A percentile compares a stretch with the other conserved stretches of the same genome.
Conservation (phyloP, 1,284 basidiomycete species). For the Caloboletus firmus region DNA sequence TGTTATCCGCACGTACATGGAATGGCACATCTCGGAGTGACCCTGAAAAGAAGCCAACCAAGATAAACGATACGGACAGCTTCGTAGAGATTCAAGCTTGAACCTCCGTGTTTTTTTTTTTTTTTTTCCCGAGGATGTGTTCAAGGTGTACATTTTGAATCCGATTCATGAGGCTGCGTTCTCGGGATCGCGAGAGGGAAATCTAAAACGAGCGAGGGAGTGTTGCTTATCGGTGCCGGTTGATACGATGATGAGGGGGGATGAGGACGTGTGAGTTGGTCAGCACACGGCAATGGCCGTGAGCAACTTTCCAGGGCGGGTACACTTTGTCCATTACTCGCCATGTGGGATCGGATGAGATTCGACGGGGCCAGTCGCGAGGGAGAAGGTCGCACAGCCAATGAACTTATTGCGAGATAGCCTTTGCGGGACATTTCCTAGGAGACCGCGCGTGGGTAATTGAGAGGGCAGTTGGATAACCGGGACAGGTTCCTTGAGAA, state of each 20-base stretch:
- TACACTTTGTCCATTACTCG: no score
- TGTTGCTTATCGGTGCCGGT: slow-evolving; percentile 1
- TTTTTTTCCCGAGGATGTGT: neutral
- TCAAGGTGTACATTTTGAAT: no score
- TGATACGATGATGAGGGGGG: neutral
- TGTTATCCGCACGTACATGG: neutral
- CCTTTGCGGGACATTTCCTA: slow-evolving; percentile 22
- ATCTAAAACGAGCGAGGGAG: neutral
- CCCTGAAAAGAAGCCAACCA: slow-evolving; percentile 10
- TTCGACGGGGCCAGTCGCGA: neutral
- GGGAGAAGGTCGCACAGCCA: neutral
- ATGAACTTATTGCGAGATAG: slow-evolving; percentile 6
- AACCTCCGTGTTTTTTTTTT: neutral
- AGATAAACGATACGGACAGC: neutral
- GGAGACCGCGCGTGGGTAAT: slow-evolving; percentile 30
- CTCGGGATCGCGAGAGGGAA: neutral
- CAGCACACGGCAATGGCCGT: neutral
- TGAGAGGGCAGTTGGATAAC: slow-evolving; percentile 3
- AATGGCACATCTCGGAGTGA: neutral
- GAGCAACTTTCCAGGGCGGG: neutral
- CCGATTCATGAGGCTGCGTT: no score
- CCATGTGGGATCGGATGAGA: neutral
- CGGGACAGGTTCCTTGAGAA: neutral
- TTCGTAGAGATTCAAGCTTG: no score
- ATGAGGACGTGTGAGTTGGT: no score